Evolutionary conservation across 2,329 filamentous ascomycete species (phyloP).

Genomic region (Seiridium cupressi): DNA sequence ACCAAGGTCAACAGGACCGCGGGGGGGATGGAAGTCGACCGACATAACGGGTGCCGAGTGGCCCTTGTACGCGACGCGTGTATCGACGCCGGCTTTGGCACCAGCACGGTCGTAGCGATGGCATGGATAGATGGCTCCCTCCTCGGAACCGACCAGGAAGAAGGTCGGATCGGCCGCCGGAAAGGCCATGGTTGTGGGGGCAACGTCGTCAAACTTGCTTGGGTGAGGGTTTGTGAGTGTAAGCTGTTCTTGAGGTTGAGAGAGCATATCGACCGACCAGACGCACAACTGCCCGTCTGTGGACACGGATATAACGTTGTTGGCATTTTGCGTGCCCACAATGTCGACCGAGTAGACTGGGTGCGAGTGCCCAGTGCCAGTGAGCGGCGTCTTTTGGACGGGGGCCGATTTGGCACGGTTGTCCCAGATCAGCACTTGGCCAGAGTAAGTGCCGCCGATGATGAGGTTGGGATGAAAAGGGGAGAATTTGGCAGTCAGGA

Average conservation of each 20-base stretch:
- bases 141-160: slow-evolving; percentile 95
- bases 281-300: slow-evolving; percentile 96
- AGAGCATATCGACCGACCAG: slow-evolving; percentile 97
- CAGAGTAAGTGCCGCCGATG: slow-evolving; percentile 92
- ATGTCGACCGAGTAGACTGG: slow-evolving; percentile 95
- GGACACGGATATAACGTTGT: slow-evolving; percentile 96
- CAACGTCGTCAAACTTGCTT: slow-evolving; percentile 89
- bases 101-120: slow-evolving; percentile 96
- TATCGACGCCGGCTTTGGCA: slow-evolving; percentile 92
- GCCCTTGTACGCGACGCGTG: slow-evolving; percentile 81
- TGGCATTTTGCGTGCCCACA: slow-evolving; percentile 96
- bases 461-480: slow-evolving; percentile 97
- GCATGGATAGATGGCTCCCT: slow-evolving; percentile 93
- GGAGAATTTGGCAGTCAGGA: slow-evolving; percentile 95
- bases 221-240: slow-evolving; percentile 83
- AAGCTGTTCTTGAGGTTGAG: slow-evolving; percentile 91
- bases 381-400: slow-evolving; percentile 93
- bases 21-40: slow-evolving; percentile 89
- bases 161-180: slow-evolving; percentile 94
- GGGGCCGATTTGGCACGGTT: slow-evolving; percentile 85
- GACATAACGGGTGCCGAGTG: slow-evolving; percentile 96
- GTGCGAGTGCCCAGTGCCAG: slow-evolving; percentile 92
- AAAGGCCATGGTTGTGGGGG: slow-evolving; percentile 92
- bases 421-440: slow-evolving; percentile 96
- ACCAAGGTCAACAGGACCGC: slow-evolving; percentile 89